Evolutionary conservation across 177 flowering plant genomes (phyloP).

Genomic region (Vitis hybrid): DNA sequence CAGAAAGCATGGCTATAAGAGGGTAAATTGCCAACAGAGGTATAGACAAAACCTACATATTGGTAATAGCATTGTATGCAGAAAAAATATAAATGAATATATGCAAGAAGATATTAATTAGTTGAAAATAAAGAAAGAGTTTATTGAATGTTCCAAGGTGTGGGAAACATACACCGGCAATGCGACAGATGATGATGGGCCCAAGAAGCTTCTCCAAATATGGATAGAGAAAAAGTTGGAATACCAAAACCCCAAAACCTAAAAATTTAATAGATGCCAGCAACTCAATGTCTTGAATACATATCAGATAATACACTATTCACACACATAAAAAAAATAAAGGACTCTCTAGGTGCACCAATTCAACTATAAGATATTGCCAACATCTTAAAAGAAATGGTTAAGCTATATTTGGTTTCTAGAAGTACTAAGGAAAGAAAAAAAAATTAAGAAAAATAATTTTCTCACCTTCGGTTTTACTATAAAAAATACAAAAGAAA

Average conservation of each 20-base stretch:
- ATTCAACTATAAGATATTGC: too few relatives aligned
- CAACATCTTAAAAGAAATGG: too few relatives aligned
- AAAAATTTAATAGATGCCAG: not conserved
- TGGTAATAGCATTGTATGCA: not conserved
- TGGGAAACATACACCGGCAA: constrained; percentile 36
- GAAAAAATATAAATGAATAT: not conserved
- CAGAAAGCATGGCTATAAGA: constrained; percentile 46
- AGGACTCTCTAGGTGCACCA: too few relatives aligned
- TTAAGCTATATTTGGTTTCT: too few relatives aligned
- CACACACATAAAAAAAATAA: too few relatives aligned
- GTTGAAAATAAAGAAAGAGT: not conserved
- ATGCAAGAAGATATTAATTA: not conserved
- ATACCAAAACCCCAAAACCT: constrained; percentile 54
- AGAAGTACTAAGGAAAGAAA: too few relatives aligned
- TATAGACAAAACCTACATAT: constrained; percentile 28
- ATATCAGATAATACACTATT: not conserved
- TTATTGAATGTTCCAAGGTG: not conserved
- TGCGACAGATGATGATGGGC: constrained; percentile 31
- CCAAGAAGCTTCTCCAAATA: constrained; percentile 39
- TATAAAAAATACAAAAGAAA: too few relatives aligned
- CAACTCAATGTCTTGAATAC: not conserved
- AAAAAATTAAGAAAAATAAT: too few relatives aligned
- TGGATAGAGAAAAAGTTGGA: constrained; percentile 50
- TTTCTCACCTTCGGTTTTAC: too few relatives aligned
- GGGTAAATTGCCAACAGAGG: constrained; percentile 51